These are phyloP conservation scores for Cudoniella acicularis DNA, from an alignment of 495 filamentous ascomycete genomes.

Conservation along the genomic window DNA sequence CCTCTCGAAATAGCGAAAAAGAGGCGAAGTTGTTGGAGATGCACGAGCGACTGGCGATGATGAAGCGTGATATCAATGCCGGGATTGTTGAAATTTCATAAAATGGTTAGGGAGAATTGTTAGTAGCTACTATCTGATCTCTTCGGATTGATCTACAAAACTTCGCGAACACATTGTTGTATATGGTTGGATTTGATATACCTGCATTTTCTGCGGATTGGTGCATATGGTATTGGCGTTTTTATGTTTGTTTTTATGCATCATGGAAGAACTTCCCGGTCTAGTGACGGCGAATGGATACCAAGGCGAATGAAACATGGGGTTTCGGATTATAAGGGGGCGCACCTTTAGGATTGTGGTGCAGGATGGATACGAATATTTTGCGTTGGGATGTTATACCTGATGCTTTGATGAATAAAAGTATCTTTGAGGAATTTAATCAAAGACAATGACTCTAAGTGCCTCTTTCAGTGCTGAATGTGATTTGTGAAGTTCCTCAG, in stretches of 20 bases:
- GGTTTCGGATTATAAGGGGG: too few species aligned
- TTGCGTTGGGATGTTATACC: too few species aligned
- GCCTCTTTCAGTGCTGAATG: too few species aligned
- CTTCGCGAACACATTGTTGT: neutral
- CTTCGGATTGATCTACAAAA: neutral
- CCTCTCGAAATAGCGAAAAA: conserved; percentile 49
- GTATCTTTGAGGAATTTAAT: too few species aligned
- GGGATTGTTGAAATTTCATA: conserved; percentile 50
- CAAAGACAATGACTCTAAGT: too few species aligned
- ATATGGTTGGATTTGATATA: neutral
- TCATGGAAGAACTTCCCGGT: neutral
- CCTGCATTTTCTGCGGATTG: neutral
- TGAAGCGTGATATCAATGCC: conserved; percentile 63
- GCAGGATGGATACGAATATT: too few species aligned
- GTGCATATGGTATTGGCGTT: neutral
- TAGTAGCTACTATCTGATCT: neutral
- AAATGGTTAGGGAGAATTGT: conserved; percentile 35
- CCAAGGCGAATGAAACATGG: neutral
- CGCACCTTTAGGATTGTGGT: too few species aligned
- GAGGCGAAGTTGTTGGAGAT: conserved; percentile 56
- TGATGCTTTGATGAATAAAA: too few species aligned
- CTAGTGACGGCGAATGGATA: neutral
- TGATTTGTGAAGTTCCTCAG: too few species aligned
- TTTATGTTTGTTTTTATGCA: neutral
- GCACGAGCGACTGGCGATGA: conserved; percentile 52